Evolutionary conservation across 352 stramenopile genomes (phyloP).

Genomic region (Phytophthora pinifolia): DNA sequence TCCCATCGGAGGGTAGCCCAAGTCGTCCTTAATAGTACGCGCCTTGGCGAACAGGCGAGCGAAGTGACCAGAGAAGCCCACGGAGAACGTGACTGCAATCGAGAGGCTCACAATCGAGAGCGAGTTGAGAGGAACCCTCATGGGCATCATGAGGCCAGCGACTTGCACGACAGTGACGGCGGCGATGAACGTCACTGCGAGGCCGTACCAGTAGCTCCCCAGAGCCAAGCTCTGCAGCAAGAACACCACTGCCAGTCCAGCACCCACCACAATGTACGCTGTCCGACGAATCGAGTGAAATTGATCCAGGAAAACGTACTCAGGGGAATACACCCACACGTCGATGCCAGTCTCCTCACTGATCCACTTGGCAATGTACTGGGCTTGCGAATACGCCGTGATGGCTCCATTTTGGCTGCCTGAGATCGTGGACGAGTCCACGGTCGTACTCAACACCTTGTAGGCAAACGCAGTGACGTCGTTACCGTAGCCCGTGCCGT

Average conservation of each 20-base stretch:
- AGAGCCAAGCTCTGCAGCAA: conserved; percentile 51
- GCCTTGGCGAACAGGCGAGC: conserved; percentile 61
- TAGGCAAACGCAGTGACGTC: conserved; percentile 71
- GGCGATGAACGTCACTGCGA: conserved; percentile 43
- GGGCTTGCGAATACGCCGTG: conserved; percentile 52
- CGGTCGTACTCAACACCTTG: conserved; percentile 47
- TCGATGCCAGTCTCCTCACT: conserved; percentile 65
- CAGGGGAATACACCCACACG: conserved; percentile 66
- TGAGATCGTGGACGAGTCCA: conserved; percentile 17
- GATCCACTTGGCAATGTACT: conserved; percentile 63
- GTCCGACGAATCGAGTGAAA: conserved; percentile 61
- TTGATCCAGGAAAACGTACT: conserved; percentile 71
- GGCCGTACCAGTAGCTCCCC: conserved; percentile 43
- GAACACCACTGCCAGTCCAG: conserved; percentile 50
- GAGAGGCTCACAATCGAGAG: conserved; percentile 84
- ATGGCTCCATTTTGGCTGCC: conserved; percentile 40
- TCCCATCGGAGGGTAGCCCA: conserved; percentile 18
- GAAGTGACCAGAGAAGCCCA: conserved; percentile 83
- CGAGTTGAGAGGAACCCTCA: conserved; percentile 76
- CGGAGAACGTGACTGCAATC: conserved; percentile 66
- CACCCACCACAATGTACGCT: conserved; percentile 49
- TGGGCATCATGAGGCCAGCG: conserved; percentile 59
- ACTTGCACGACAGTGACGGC: conserved; percentile 61
- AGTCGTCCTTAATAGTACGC: conserved; percentile 24
- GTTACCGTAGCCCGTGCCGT: conserved; percentile 46